Evolutionary conservation across 345 rosid genomes (phyloP).

Genomic region (Euclidium syriacum): DNA sequence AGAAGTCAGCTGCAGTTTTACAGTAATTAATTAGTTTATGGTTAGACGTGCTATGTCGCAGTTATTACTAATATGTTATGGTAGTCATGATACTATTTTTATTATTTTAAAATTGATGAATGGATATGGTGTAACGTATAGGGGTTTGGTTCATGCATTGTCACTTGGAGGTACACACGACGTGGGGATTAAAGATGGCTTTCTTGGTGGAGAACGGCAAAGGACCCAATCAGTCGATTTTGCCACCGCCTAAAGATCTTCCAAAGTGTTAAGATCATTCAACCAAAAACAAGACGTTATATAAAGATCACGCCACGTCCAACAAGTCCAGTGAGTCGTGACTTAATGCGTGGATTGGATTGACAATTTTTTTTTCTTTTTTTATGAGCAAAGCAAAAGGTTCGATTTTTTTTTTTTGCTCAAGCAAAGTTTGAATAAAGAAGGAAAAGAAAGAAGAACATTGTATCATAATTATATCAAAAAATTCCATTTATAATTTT

Average conservation of each 20-base stretch:
- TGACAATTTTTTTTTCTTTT: neutral
- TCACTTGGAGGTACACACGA: slow-evolving; percentile 93
- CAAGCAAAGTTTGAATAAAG: slow-evolving; percentile 19
- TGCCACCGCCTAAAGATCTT: slow-evolving; percentile 91
- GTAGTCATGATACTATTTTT: neutral
- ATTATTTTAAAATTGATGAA: neutral
- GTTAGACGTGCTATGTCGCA: neutral
- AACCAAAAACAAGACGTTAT: neutral
- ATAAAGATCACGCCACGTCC: slow-evolving; percentile 17
- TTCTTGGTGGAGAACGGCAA: slow-evolving; percentile 92
- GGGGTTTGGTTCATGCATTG: slow-evolving; percentile 99
- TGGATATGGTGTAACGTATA: slow-evolving; percentile 15
- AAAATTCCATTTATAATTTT: neutral
- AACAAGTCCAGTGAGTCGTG: slow-evolving; percentile 7
- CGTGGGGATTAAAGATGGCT: slow-evolving; percentile 99
- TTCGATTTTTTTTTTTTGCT: slow-evolving; percentile 11
- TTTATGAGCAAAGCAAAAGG: slow-evolving; percentile 21
- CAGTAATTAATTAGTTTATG: neutral
- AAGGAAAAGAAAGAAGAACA: neutral
- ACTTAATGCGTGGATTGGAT: slow-evolving; percentile 20
- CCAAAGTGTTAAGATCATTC: slow-evolving; percentile 60
- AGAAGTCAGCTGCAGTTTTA: neutral
- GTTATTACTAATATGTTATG: neutral
- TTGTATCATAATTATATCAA: slow-evolving; percentile 1
- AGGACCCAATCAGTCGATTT: slow-evolving; percentile 71